A percentile compares a stretch with the other conserved stretches of the same genome.
These are phyloP conservation scores for Pseudogymnoascus destructans DNA, from an alignment of 2,329 filamentous ascomycete genomes.

Conservation along the genomic window DNA sequence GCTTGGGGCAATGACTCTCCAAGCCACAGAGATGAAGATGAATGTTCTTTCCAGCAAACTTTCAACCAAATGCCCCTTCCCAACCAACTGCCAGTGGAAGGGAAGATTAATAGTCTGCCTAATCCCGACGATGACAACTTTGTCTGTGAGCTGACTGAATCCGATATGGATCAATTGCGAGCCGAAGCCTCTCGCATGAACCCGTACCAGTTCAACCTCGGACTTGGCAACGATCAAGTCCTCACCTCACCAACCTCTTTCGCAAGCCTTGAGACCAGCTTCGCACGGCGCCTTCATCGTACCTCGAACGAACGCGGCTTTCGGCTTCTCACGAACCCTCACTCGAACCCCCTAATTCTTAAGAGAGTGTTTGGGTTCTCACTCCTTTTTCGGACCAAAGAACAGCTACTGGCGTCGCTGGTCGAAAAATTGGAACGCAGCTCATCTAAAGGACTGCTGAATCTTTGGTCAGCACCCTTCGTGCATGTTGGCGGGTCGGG, in stretches of 20 bases:
- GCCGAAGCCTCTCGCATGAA: conserved; percentile 23
- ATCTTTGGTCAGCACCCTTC: conserved; percentile 47
- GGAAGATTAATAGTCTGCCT: conserved; percentile 39
- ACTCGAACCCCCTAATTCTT: conserved; percentile 36
- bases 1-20: not conserved
- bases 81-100: not conserved
- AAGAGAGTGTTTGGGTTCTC: conserved; percentile 56
- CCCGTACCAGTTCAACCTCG: conserved; percentile 19
- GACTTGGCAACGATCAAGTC: conserved; percentile 10
- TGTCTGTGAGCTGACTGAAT: conserved; percentile 28
- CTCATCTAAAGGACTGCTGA: conserved; percentile 33
- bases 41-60: not conserved
- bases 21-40: not conserved
- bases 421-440: conserved; percentile 20
- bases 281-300: conserved; percentile 59
- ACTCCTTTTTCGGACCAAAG: conserved; percentile 43
- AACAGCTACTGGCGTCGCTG: conserved; percentile 31
- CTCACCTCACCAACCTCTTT: conserved; percentile 38
- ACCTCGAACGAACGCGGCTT: conserved; percentile 50
- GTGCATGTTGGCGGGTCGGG: conserved; percentile 55
- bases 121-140: conserved; percentile 43
- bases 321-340: conserved; percentile 38
- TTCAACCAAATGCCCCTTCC: not conserved
- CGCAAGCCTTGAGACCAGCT: conserved; percentile 50
- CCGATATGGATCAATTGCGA: conserved; percentile 20